phyloP scores from a whole-genome alignment of 2,329 filamentous ascomycete species.

The Ilyonectria mors-panacis region DNA sequence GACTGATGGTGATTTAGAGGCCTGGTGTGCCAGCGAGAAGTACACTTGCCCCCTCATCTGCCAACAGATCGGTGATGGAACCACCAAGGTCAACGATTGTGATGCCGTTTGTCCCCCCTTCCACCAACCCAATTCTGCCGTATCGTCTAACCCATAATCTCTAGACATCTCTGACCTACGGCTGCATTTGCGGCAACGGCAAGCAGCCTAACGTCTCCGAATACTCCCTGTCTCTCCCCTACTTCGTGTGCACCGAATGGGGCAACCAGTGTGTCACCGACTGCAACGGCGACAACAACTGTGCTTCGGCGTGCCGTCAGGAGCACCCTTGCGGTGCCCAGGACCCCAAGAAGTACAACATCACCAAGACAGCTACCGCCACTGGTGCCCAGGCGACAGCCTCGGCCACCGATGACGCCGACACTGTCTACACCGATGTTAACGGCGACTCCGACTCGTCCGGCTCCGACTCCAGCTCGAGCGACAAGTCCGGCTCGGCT shows the following conservation, averaged over 20 bases:
- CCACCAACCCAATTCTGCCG: constrained; percentile 33
- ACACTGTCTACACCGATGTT: constrained; percentile 54
- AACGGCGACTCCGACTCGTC: constrained; percentile 31
- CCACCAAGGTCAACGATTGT: constrained; percentile 75
- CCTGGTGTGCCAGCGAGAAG: constrained; percentile 77
- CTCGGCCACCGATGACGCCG: constrained; percentile 50
- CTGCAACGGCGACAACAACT: constrained; percentile 71
- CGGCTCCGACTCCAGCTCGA: constrained; percentile 20
- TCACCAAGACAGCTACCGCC: constrained; percentile 57
- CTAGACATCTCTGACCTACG: constrained; percentile 74
- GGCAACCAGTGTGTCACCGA: constrained; percentile 75
- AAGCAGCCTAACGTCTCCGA: constrained; percentile 79
- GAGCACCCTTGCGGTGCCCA: constrained; percentile 82
- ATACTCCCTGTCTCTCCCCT: constrained; percentile 85
- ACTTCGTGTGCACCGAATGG: constrained; percentile 81
- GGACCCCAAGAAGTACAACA: constrained; percentile 73
- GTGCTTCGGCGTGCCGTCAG: constrained; percentile 72
- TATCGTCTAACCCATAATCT: constrained; percentile 14
- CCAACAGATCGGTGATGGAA: constrained; percentile 68
- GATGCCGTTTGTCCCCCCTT: constrained; percentile 68
- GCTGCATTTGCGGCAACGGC: constrained; percentile 79
- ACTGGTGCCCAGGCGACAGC: constrained; percentile 57
- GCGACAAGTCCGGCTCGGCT: constrained; percentile 48
- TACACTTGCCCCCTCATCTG: constrained; percentile 81
- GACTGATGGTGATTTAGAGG: constrained; percentile 57